Conservation (phyloP, 441 rosid species). For the Gossypium laxum region DNA sequence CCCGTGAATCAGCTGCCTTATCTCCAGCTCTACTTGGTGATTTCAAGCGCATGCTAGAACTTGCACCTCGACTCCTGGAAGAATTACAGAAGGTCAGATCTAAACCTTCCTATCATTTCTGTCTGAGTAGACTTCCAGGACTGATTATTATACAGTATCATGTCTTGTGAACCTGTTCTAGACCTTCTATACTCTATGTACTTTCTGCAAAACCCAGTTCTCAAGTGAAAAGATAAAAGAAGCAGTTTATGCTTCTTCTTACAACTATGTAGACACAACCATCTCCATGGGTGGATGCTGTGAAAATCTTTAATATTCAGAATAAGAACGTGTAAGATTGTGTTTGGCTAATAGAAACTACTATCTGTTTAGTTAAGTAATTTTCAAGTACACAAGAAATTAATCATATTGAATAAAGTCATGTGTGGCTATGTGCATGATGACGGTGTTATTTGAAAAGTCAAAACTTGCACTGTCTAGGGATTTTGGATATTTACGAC, state of each 20-base stretch:
- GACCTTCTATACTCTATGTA: neutral
- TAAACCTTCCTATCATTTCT: neutral
- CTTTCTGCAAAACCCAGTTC: neutral
- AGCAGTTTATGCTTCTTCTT: conserved; percentile 1
- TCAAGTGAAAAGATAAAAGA: neutral
- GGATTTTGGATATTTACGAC: neutral
- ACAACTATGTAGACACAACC: neutral
- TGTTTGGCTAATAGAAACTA: neutral
- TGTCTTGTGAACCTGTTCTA: neutral
- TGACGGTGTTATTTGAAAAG: neutral
- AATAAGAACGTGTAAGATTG: neutral
- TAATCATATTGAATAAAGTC: neutral
- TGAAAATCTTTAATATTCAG: neutral
- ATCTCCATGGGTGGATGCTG: neutral
- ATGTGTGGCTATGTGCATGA: neutral
- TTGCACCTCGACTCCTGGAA: conserved; percentile 93
- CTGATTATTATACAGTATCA: neutral
- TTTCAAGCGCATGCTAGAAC: conserved; percentile 80
- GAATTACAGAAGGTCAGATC: conserved; percentile 74
- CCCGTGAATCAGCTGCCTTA: conserved; percentile 61
- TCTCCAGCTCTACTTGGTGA: conserved; percentile 73
- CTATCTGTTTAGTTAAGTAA: neutral
- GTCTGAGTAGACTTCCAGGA: conserved; percentile 10
- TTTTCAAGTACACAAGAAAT: neutral
- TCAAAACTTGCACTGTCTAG: neutral